Evolutionary conservation across 371 early-diverging fungal genomes (phyloP).

Genomic region (Blastocladiella emersonii): DNA sequence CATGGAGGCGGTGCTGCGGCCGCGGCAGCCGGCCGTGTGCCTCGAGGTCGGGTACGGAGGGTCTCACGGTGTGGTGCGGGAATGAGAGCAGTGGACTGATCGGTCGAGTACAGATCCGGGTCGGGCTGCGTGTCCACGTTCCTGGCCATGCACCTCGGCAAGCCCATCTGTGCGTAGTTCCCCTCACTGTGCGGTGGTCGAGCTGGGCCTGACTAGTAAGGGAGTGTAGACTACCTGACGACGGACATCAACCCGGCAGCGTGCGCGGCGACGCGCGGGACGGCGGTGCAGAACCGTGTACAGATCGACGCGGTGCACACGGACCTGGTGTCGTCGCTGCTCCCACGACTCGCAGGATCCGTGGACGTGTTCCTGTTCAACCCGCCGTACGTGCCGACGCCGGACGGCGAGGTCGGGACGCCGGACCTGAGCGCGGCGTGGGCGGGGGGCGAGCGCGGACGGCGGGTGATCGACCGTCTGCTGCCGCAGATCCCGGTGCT

Average conservation of each 20-base stretch:
- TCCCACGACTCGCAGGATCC: slow-evolving; percentile 30
- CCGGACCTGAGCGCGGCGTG: slow-evolving; percentile 60
- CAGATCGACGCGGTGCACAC: not conserved
- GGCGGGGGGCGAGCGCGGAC: slow-evolving; percentile 89
- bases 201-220: not conserved
- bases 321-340: slow-evolving; percentile 11
- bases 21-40: slow-evolving; percentile 43
- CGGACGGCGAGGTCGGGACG: slow-evolving; percentile 43
- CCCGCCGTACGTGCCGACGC: slow-evolving; percentile 75
- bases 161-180: not conserved
- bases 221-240: slow-evolving; percentile 34
- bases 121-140: slow-evolving; percentile 76
- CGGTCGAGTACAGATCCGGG: slow-evolving; percentile 46
- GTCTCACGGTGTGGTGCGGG: not conserved
- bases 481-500: slow-evolving; percentile 48
- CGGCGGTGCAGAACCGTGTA: slow-evolving; percentile 36
- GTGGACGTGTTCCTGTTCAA: slow-evolving; percentile 85
- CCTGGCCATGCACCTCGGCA: slow-evolving; percentile 30
- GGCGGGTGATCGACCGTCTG: slow-evolving; percentile 75
- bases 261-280: slow-evolving; percentile 42
- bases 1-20: slow-evolving; percentile 26
- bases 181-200: not conserved
- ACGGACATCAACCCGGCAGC: slow-evolving; percentile 79
- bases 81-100: not conserved
- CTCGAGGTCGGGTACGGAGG: slow-evolving; percentile 65